phyloP scores from a whole-genome alignment of 2,329 filamentous ascomycete genomes.

The Fusarium sp. region DNA sequence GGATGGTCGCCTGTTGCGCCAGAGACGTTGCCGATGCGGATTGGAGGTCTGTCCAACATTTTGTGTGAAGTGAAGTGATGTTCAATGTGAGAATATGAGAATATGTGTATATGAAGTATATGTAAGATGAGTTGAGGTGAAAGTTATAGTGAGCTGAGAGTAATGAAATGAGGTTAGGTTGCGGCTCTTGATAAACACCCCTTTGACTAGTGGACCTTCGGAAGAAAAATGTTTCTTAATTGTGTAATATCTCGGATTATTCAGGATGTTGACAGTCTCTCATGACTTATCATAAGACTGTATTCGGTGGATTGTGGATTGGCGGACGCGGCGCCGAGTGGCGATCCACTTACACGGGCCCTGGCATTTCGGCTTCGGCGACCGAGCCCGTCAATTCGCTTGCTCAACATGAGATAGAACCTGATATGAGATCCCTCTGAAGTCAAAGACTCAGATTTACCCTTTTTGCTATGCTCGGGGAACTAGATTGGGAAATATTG shows the following conservation, averaged over 20 bases:
- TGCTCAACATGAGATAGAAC: background rate
- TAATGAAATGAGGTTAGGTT: background rate
- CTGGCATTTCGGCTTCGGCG: conserved; percentile 19
- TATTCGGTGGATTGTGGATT: background rate
- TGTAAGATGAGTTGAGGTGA: background rate
- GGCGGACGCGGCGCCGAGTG: conserved; percentile 25
- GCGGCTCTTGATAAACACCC: background rate
- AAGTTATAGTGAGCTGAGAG: background rate
- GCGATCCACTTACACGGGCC: conserved; percentile 19
- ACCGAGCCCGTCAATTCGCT: conserved; percentile 19
- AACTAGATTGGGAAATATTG: accelerated
- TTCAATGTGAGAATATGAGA: background rate
- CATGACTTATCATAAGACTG: conserved; percentile 1
- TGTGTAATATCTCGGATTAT: background rate
- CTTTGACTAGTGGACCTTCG: background rate
- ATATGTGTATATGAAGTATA: background rate
- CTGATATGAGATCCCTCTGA: accelerated
- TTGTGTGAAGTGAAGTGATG: background rate
- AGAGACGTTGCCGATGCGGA: conserved; percentile 50
- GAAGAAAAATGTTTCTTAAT: no score
- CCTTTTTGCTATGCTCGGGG: accelerated
- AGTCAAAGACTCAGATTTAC: accelerated
- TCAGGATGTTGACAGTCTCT: background rate
- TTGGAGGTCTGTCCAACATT: conserved; percentile 45
- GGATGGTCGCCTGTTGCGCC: conserved; percentile 50